Evolutionary conservation across 441 rosid genomes (phyloP), one percentile per base, ranked within the genome.

Genomic region (Viola pubescens): DNA sequence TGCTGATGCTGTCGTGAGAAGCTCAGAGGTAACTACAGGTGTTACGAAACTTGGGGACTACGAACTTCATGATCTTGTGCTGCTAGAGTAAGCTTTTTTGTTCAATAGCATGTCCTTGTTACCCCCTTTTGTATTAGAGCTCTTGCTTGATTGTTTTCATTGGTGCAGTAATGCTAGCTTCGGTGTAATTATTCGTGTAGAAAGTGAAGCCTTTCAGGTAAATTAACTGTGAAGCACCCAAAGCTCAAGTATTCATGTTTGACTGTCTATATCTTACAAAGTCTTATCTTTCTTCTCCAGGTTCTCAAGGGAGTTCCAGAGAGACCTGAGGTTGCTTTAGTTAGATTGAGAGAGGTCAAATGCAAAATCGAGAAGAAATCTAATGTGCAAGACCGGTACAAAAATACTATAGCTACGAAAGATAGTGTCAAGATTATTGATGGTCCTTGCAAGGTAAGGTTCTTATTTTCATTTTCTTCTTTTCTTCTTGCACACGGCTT

Each of bases 281-380:
- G 13, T 14, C 37, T 52, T 9, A 34, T 52, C n/a, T 34, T 66
- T 56, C 12, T n/a, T 16, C 39, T 65, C 57, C 68, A 94, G 99
- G 83, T 94, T 80, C 94, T 94, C 48, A 94, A 86, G 79, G 99
- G 98, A 63, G 81, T 87, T 73, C 87, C 99, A 64, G 99, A 91
- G 71, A 81, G 95, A 71, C 85, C 98, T 41, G 96, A 88, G 70
- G 97, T 91, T 56, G 77, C 83, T 55, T 85, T 82, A 65, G 92
- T 94, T 61, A 82, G 85, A 77, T 78, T 90, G 73, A 87, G 99
- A 73, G 99, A 94, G 77, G 87, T 94, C 61, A 94, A 94, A 74
- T 83, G 84, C 73, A 94, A 94, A 81, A 60, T 94, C 57, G 97
- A 88, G 47, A 91, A 77, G 81, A 94, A 88, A 73, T 69, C 75